phyloP scores from a whole-genome alignment of 441 rosid genomes.

The Euphorbia schlechtendalii region DNA sequence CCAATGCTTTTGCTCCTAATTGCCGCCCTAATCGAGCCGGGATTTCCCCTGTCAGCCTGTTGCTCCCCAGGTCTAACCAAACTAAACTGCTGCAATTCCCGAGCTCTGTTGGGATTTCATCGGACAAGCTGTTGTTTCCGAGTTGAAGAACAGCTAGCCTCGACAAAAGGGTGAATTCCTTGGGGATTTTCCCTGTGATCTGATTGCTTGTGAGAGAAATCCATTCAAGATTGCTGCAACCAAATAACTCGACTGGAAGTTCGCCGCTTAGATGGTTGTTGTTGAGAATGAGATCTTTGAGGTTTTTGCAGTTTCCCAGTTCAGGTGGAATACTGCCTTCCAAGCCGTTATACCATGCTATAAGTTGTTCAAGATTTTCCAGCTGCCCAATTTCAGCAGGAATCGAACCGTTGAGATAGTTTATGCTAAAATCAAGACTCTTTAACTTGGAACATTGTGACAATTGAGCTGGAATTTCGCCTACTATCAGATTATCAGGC shows the following conservation, averaged over 20 bases:
- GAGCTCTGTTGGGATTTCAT: slow-evolving; percentile 80
- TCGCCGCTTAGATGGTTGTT: slow-evolving; percentile 75
- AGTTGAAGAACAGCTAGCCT: slow-evolving; percentile 87
- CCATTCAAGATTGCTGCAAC: slow-evolving; percentile 89
- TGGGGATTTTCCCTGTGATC: slow-evolving; percentile 60
- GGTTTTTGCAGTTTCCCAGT: slow-evolving; percentile 59
- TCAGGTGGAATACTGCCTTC: slow-evolving; percentile 67
- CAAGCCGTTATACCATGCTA: slow-evolving; percentile 83
- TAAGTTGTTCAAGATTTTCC: slow-evolving; percentile 95
- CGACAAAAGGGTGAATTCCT: slow-evolving; percentile 55
- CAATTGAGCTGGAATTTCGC: slow-evolving; percentile 63
- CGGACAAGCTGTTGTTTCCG: slow-evolving; percentile 78
- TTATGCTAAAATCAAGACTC: slow-evolving; percentile 78
- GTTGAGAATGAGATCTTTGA: slow-evolving; percentile 60
- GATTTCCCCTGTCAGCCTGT: slow-evolving; percentile 82
- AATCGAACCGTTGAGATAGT: slow-evolving; percentile 77
- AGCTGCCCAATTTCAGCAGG: slow-evolving; percentile 77
- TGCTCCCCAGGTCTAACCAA: slow-evolving; percentile 88
- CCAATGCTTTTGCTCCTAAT: slow-evolving; percentile 69
- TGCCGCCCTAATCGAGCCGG: slow-evolving; percentile 87
- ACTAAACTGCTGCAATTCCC: slow-evolving; percentile 83
- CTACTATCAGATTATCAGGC: slow-evolving; percentile 71
- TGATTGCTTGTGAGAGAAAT: slow-evolving; percentile 80
- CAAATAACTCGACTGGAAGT: slow-evolving; percentile 53
- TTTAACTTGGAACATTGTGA: slow-evolving; percentile 67